Base-by-base conservation (phyloP, 2,329 filamentous ascomycete genomes). In the Ceratocystis variospora region DNA sequence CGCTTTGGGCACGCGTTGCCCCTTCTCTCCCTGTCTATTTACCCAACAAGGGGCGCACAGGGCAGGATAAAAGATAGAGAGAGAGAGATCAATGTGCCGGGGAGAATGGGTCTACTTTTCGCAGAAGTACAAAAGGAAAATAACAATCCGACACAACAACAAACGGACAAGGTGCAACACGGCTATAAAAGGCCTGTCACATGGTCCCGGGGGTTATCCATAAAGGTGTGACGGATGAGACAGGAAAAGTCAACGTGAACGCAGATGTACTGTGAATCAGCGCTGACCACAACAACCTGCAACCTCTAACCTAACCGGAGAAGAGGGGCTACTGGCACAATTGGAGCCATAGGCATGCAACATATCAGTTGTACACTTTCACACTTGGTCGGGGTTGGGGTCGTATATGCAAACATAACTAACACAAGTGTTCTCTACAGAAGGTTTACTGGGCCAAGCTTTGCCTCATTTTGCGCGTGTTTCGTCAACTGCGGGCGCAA, bases 211-310 rank as follows among this genome's bases (percentile, higher is more conserved):
- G 48, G n/a, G 0, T n/a, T 22, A 10, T 15, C 22, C 31, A 17
- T 33, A n/a, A 15, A 55, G 25, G 19, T 55, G 50, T 15, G 19
- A 25, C 22, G 46, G 46, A n/a, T n/a, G 5, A 5, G 50, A 15
- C 50, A 22, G 7, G 19, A 33, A 57, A 4, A 41, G 37, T 12
- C 37, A 41, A 10, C 10, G 4, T 41, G 37, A 15, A 41, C 37
- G 10, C 4, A 41, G 37, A 41, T 41, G 37, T 12, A 41, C 37
- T 4, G 12, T 57, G 53, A 57, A 57, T 57, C 25, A 57, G 53
- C 53, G 53, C 53, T 57, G 53, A 57, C 53, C 33, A 57, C 53
- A 17, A 28, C 53, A 57, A 57, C 53, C 53, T 57, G 2, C 53
- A 31, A n/a, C 53, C 31, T 57, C 7, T 12, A 22, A 22, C 22